These are phyloP conservation scores for Leccinum colubrinum DNA, from an alignment of 1,284 basidiomycete genomes.

Conservation along the genomic window DNA sequence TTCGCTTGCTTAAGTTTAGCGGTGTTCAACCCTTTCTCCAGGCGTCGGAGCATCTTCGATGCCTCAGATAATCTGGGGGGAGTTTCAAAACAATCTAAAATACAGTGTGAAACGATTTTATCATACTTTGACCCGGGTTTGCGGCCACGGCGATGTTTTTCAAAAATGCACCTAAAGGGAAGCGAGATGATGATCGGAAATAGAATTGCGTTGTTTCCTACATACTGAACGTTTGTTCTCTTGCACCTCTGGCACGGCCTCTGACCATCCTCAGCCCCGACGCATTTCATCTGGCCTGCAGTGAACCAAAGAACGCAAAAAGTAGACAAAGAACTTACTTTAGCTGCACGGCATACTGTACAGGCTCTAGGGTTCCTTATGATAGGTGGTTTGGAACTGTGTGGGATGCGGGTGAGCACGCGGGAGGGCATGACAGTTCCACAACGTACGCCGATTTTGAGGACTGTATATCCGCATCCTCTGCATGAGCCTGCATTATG, in stretches of 20 bases:
- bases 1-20: constrained; percentile 61
- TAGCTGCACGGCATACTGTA: constrained; percentile 78
- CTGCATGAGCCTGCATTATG: constrained; percentile 31
- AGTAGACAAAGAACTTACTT: constrained; percentile 44
- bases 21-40: constrained; percentile 77
- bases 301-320: constrained; percentile 19
- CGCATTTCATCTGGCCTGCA: constrained; percentile 75
- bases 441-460: constrained; percentile 29
- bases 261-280: constrained; percentile 77
- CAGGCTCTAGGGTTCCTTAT: constrained; percentile 75
- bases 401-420: constrained; percentile 6
- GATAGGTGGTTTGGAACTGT: constrained; percentile 52
- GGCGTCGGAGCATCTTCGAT: constrained; percentile 80
- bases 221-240: constrained; percentile 70
- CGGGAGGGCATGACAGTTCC: constrained; percentile 8
- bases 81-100: constrained; percentile 11
- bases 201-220: constrained; percentile 22
- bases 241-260: constrained; percentile 77
- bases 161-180: constrained; percentile 65
- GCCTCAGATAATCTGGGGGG: constrained; percentile 70
- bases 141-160: constrained; percentile 81
- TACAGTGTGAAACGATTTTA: constrained; percentile 10
- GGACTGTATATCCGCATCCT: constrained; percentile 30
- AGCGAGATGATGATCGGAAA: constrained; percentile 14
- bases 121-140: constrained; percentile 85